These are phyloP conservation scores for Karstenula rhodostoma DNA, from an alignment of 2,329 filamentous ascomycete genomes.

Conservation along the genomic window DNA sequence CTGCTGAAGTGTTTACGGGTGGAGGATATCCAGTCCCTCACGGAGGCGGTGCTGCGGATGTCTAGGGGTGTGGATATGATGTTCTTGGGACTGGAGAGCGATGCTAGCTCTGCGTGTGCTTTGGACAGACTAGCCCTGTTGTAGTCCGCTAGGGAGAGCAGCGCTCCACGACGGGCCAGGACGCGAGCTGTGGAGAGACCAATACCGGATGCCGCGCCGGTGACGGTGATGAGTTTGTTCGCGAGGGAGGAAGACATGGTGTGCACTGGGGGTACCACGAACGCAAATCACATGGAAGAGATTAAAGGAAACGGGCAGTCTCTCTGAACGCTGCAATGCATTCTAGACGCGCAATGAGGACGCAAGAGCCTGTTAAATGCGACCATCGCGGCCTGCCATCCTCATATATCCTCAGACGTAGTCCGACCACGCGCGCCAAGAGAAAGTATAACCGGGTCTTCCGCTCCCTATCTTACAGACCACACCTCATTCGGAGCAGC, in stretches of 20 bases:
- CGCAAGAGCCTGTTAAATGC: neutral
- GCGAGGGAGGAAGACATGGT: slow-evolving; percentile 13
- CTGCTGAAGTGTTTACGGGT: slow-evolving; percentile 16
- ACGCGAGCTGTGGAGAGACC: slow-evolving; percentile 21
- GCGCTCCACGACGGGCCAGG: slow-evolving; percentile 19
- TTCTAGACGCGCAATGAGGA: neutral
- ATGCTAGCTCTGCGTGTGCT: slow-evolving; percentile 6
- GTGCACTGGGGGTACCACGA: neutral
- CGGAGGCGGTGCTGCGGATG: slow-evolving; percentile 16
- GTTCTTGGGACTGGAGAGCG: slow-evolving; percentile 7
- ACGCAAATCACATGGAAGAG: neutral
- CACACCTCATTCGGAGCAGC: neutral
- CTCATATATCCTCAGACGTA: neutral
- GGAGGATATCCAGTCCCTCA: slow-evolving; percentile 19
- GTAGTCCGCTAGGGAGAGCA: slow-evolving; percentile 22
- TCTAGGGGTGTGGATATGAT: slow-evolving; percentile 20
- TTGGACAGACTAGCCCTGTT: slow-evolving; percentile 6
- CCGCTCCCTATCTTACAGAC: neutral
- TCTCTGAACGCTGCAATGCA: neutral
- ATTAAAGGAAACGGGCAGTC: neutral
- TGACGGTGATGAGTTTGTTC: slow-evolving; percentile 24
- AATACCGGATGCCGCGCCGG: slow-evolving; percentile 23
- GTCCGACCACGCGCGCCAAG: neutral
- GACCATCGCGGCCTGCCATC: neutral
- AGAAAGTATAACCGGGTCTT: slow-evolving; percentile 1